phyloP scores from a whole-genome alignment of 257 asterid species.

The Ophiorrhiza pumila region DNA sequence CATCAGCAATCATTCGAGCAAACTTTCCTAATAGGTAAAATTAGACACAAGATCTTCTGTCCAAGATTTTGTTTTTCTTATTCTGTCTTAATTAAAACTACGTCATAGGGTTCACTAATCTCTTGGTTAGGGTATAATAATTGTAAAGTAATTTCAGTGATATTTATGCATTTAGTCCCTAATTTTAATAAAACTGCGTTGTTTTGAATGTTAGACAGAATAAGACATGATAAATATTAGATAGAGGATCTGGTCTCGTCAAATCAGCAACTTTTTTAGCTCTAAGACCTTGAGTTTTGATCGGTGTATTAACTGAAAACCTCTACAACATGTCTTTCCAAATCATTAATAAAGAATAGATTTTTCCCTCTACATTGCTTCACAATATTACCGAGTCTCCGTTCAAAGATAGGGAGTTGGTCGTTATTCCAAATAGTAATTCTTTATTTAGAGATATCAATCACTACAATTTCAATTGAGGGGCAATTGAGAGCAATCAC shows the following conservation, averaged over 20 bases:
- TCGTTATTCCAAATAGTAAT: conserved; percentile 46
- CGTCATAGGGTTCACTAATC: no score
- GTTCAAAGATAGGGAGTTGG: conserved; percentile 61
- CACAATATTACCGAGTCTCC: conserved; percentile 60
- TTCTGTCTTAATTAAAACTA: no score
- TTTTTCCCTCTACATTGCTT: conserved; percentile 60
- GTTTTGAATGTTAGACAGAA: no score
- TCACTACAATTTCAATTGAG: conserved; percentile 25
- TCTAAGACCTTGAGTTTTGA: conserved; percentile 59
- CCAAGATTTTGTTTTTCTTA: no score
- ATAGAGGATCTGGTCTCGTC: no score
- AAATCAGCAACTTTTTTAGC: conserved; percentile 65
- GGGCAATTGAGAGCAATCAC: conserved; percentile 37
- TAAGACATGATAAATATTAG: no score
- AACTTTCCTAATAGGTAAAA: conserved; percentile 69
- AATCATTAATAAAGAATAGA: conserved; percentile 52
- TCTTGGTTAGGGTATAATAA: no score
- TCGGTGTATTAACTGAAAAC: conserved; percentile 65
- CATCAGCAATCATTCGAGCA: conserved; percentile 65
- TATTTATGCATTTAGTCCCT: no score
- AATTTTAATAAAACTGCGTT: no score
- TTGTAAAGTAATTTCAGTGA: no score
- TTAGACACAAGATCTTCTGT: no score
- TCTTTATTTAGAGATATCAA: conserved; percentile 29
- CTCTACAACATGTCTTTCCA: conserved; percentile 50